These are phyloP conservation scores for Amanita phalloides DNA, from an alignment of 768 basidiomycete species.

Conservation along the genomic window DNA sequence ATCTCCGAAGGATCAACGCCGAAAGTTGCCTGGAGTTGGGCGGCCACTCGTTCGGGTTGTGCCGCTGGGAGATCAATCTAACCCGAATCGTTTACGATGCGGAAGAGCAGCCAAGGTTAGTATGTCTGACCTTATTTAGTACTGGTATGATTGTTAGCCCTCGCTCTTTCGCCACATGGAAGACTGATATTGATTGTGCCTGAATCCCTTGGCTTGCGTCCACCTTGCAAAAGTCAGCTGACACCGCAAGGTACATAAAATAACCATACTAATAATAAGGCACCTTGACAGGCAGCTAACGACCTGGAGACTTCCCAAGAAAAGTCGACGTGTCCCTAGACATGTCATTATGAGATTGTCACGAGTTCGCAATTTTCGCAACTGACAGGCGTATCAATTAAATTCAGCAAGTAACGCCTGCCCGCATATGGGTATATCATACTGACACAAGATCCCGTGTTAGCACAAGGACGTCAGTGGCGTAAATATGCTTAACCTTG, in stretches of 20 bases:
- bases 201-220: conserved; percentile 98
- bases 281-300: conserved; percentile 89
- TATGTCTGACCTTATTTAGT: conserved; percentile 66
- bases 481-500: conserved; percentile 38
- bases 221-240: conserved; percentile 36
- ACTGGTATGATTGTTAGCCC: conserved; percentile 82
- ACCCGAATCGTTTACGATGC: background rate
- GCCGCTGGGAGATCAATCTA: conserved; percentile 92
- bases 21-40: conserved; percentile 76
- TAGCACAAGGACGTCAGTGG: background rate
- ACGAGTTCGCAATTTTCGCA: background rate
- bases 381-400: conserved; percentile 89
- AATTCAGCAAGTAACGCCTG: conserved; percentile 67
- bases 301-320: conserved; percentile 94
- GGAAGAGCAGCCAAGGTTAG: background rate
- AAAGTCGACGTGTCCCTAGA: conserved; percentile 93
- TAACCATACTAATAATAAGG: conserved; percentile 41
- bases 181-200: conserved; percentile 94
- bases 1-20: conserved; percentile 68
- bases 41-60: conserved; percentile 68
- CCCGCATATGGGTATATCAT: conserved; percentile 65
- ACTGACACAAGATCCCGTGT: conserved; percentile 24
- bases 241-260: background rate
- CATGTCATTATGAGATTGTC: background rate
- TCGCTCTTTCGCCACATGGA: conserved; percentile 75